Evolutionary conservation across 257 asterid species (phyloP).

Genomic region (Solanum dulcamara): DNA sequence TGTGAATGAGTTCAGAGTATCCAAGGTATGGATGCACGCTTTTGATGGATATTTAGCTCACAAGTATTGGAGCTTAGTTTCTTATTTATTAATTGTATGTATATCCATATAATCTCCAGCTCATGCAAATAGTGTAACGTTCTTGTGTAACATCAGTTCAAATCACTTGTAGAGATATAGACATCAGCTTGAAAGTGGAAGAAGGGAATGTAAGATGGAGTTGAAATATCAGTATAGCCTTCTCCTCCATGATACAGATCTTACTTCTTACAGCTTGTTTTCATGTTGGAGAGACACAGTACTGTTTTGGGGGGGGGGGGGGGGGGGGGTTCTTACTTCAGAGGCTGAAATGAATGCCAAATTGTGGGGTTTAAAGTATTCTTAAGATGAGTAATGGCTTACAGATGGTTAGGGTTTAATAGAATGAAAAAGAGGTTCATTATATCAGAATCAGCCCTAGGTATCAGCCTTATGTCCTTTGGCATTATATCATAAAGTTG

Average conservation of each 20-base stretch:
- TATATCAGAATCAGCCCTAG: background rate
- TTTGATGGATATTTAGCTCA: background rate
- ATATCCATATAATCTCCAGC: background rate
- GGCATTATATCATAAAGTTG: background rate
- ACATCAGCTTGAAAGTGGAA: background rate
- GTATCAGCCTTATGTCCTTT: background rate
- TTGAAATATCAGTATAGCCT: background rate
- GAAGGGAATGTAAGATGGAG: background rate
- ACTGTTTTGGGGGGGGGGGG: background rate
- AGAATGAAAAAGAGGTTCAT: background rate
- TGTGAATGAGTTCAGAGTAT: constrained; percentile 65
- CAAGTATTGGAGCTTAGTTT: background rate
- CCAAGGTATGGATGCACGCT: constrained; percentile 41
- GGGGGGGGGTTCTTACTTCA: background rate
- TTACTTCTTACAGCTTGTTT: background rate
- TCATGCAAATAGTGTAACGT: background rate
- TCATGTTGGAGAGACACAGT: background rate
- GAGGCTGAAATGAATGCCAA: background rate
- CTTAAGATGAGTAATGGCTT: background rate
- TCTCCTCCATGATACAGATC: background rate
- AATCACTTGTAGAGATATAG: background rate
- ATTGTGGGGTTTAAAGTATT: background rate
- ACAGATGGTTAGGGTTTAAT: background rate
- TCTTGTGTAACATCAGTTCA: background rate
- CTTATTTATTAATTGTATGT: background rate